phyloP scores from a whole-genome alignment of 2,329 filamentous ascomycete genomes.

The Hypoxylon sp. region DNA sequence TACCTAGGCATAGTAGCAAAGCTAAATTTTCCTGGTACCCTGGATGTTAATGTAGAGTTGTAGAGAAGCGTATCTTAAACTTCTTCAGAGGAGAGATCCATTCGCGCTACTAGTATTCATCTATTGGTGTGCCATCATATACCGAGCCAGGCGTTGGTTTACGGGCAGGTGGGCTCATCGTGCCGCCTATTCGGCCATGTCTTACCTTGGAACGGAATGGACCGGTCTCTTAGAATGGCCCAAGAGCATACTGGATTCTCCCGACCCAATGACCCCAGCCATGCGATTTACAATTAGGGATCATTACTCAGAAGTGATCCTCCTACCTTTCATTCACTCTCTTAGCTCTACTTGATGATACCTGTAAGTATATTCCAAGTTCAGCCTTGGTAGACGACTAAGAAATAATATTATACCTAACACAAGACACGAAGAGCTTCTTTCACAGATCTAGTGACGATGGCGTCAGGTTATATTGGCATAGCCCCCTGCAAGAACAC shows the following conservation, averaged over 20 bases:
- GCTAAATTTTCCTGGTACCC: too few species aligned
- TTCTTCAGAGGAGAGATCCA: neutral
- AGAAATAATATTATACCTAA: too few species aligned
- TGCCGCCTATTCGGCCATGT: neutral
- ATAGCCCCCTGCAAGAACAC: too few species aligned
- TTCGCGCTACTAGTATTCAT: neutral
- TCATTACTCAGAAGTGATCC: constrained; percentile 1
- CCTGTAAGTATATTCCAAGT: neutral
- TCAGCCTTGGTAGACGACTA: neutral
- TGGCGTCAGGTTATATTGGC: too few species aligned
- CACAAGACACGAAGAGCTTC: too few species aligned
- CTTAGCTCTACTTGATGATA: neutral
- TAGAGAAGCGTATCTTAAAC: neutral
- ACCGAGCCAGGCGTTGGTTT: neutral
- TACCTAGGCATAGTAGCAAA: too few species aligned
- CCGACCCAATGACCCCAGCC: neutral
- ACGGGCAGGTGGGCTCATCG: neutral
- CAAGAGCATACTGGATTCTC: neutral
- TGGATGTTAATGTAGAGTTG: neutral
- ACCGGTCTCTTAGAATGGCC: neutral
- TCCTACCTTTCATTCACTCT: neutral
- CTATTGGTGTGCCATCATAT: neutral
- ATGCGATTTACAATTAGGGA: neutral
- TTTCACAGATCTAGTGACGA: too few species aligned
- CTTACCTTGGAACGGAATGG: neutral